Conservation (phyloP, 306 rosid species). For the Notholithocarpus densiflorus region DNA sequence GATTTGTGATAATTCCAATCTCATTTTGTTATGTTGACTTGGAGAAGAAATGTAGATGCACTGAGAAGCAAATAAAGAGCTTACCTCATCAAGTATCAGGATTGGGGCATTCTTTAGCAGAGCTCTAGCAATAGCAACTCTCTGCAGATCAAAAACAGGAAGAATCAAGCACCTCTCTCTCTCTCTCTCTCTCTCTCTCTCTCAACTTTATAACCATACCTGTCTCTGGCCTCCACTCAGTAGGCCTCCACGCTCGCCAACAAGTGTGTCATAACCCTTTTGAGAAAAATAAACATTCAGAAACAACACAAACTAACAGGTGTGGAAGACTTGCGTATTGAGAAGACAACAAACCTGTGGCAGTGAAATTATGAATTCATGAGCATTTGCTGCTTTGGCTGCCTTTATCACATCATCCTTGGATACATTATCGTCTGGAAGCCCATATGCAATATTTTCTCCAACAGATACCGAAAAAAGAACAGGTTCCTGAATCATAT, state of each 20-base stretch:
- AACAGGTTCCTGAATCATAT: slow-evolving; percentile 74
- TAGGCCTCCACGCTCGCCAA: slow-evolving; percentile 96
- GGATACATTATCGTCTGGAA: slow-evolving; percentile 85
- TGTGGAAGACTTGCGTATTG: slow-evolving; percentile 4
- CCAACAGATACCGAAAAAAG: slow-evolving; percentile 93
- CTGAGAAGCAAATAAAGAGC: slow-evolving; percentile 1
- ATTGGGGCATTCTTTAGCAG: slow-evolving; percentile 86
- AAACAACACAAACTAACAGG: slow-evolving; percentile 1
- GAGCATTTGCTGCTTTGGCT: slow-evolving; percentile 97
- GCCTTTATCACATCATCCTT: slow-evolving; percentile 93
- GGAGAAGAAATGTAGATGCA: slow-evolving; percentile 12
- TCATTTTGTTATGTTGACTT: slow-evolving; percentile 8
- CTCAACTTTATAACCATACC: slow-evolving; percentile 37
- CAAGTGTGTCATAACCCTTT: slow-evolving; percentile 90
- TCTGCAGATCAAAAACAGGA: slow-evolving; percentile 46
- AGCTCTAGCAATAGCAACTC: slow-evolving; percentile 90
- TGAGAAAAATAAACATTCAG: slow-evolving; percentile 9
- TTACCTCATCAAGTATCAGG: slow-evolving; percentile 89
- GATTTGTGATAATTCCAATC: slow-evolving; percentile 8
- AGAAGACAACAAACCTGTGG: slow-evolving; percentile 64
- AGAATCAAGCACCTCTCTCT: slow-evolving; percentile 23
- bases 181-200: slow-evolving; percentile 4
- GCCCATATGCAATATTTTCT: slow-evolving; percentile 97
- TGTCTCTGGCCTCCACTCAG: slow-evolving; percentile 96
- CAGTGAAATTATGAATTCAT: slow-evolving; percentile 87